Evolutionary conservation across 176 grass and related monocot species (phyloP), one percentile per base, ranked within the genome.

Genomic region (Typha latifolia): DNA sequence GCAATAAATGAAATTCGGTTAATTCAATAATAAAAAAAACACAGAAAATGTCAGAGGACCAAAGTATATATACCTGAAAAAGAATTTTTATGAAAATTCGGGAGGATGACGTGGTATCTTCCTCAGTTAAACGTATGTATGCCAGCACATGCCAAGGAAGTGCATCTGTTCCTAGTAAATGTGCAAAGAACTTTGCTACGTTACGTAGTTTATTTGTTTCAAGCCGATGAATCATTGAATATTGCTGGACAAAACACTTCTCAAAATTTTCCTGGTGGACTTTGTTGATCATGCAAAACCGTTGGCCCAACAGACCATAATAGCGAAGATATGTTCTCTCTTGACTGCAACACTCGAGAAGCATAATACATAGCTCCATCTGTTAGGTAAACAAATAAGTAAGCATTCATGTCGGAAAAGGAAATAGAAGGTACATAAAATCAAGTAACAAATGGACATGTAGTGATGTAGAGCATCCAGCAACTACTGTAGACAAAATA

Each of bases 71-170:
- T 91, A 97, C 89, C 86, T 97, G 89, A 56, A 99, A 99, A 47
- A 99, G 81, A 79, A 90, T 99, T 79, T 99, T 93, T 51, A 99
- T 93, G 32, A 99, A 99, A 74, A 99, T 93, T 71, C 86, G 79
- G 14, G 94, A 93, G 12, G 94, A 99, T 12, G 89, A 99, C 1
- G 94, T 99, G 2, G 94, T 97, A 52, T 97, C 93, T 62, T 97
- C 93, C 72, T 97, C 89, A 15, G 93, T 97, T 80, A 93, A 69
- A n/a, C 93, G 67, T 26, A 97, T 92, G 49, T 97, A 97, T 14
- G 89, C 85, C 43, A 97, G 69, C 29, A 93, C 89, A 76, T 97
- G 89, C 89, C 93, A 97, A 12, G 85, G 81, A 9, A 97, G 85
- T 0, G 85, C 93, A 71, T 90, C 78, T 15, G 93, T 97, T 15